Percentiles rank a stretch among this genome's conserved stretches.
phyloP scores from a whole-genome alignment of 306 rosid genomes.

The Corylus heterophylla region DNA sequence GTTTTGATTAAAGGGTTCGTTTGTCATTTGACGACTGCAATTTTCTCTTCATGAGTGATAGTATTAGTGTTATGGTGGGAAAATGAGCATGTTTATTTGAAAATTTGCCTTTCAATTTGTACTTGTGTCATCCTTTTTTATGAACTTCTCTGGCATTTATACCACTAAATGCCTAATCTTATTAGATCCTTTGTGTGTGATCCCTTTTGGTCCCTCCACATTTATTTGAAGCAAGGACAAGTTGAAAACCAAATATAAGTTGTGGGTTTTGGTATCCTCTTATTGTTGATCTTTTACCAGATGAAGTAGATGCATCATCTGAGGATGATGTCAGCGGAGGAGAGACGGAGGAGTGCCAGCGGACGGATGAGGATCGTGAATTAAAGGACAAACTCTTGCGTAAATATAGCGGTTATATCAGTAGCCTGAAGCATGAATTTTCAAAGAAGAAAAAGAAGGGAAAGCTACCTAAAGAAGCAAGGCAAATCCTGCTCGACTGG shows the following conservation, averaged over 20 bases:
- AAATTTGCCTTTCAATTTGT: neutral
- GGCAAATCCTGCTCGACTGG: conserved; percentile 62
- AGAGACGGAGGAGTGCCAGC: conserved; percentile 42
- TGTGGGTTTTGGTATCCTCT: neutral
- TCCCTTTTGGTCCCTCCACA: neutral
- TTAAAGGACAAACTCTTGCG: conserved; percentile 65
- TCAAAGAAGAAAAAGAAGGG: conserved; percentile 65
- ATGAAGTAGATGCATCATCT: conserved; percentile 42
- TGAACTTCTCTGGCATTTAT: neutral
- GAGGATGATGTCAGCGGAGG: conserved; percentile 43
- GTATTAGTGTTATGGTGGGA: neutral
- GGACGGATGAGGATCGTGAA: conserved; percentile 39
- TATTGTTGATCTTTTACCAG: conserved; percentile 22
- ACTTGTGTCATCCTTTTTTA: too few relatives aligned
- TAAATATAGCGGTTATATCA: conserved; percentile 61
- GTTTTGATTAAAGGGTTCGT: neutral
- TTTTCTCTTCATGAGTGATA: neutral
- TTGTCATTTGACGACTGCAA: neutral
- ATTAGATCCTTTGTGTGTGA: neutral
- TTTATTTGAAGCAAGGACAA: neutral
- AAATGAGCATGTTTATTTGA: neutral
- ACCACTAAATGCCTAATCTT: neutral
- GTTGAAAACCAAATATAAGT: neutral
- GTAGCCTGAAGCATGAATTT: conserved; percentile 61
- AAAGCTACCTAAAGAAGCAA: conserved; percentile 74